Percentiles rank a stretch among this genome's conserved stretches.
Conservation (phyloP, 345 rosid species). For the Lenwebbia sp. region DNA sequence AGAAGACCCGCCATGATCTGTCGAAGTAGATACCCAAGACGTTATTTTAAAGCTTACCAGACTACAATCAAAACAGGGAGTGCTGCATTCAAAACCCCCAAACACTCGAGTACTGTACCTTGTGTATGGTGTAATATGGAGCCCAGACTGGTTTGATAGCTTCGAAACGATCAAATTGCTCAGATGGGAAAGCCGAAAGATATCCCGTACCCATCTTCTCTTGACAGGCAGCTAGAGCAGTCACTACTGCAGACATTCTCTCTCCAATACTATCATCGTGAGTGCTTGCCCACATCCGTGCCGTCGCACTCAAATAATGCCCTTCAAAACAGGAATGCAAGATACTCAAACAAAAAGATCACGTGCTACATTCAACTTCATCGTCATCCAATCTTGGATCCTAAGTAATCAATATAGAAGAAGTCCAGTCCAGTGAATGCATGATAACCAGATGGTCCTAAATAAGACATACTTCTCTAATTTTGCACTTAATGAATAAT, state of each 20-base stretch:
- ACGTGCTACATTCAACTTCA: neutral
- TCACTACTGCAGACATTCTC: conserved; percentile 65
- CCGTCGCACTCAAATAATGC: conserved; percentile 90
- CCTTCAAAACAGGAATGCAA: conserved; percentile 34
- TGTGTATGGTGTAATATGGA: conserved; percentile 95
- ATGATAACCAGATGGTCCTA: neutral
- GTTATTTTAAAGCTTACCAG: neutral
- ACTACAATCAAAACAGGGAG: neutral
- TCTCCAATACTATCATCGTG: conserved; percentile 48
- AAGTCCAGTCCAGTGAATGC: neutral
- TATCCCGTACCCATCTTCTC: conserved; percentile 66
- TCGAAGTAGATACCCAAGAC: conserved; percentile 4
- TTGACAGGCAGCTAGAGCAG: conserved; percentile 65
- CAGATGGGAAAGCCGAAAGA: conserved; percentile 91
- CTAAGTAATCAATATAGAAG: neutral
- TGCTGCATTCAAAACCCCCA: neutral
- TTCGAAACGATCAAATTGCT: conserved; percentile 73
- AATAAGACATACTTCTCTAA: neutral
- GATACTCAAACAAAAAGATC: neutral
- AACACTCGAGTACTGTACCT: conserved; percentile 22
- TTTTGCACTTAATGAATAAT: neutral
- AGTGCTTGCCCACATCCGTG: conserved; percentile 94
- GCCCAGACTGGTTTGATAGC: conserved; percentile 88
- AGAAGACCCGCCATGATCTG: conserved; percentile 87
- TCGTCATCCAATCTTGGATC: neutral